Conservation (phyloP, 441 rosid genomes). For the Pelargonium fulgidum region DNA sequence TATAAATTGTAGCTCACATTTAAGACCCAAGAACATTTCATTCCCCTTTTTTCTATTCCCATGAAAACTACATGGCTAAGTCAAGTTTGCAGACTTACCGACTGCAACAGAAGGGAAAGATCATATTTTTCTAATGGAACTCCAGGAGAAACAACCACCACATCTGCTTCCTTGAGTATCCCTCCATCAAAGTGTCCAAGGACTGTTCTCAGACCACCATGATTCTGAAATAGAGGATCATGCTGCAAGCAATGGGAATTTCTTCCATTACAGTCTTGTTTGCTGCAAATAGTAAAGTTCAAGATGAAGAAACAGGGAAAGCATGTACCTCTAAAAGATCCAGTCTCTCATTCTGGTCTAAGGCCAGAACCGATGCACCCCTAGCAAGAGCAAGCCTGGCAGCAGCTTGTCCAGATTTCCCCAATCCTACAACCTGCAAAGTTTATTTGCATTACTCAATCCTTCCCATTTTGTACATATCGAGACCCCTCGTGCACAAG, state of each 20-base stretch:
- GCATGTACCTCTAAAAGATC: conserved; percentile 23
- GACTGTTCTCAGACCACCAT: conserved; percentile 23
- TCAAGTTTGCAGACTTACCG: conserved; percentile 23
- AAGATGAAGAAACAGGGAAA: neutral
- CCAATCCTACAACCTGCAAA: conserved; percentile 29
- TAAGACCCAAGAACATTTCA: neutral
- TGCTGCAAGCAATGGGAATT: conserved; percentile 20
- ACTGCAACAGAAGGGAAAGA: conserved; percentile 25
- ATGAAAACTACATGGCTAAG: conserved; percentile 1
- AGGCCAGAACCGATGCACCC: conserved; percentile 32
- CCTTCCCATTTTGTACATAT: too few relatives aligned
- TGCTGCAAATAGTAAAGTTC: neutral
- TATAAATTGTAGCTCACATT: neutral
- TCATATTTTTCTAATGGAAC: conserved; percentile 27
- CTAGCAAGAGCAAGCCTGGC: conserved; percentile 30
- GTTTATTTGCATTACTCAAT: neutral
- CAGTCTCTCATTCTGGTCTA: conserved; percentile 28
- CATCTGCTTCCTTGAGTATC: conserved; percentile 22
- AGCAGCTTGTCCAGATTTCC: conserved; percentile 29
- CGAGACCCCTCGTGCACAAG: too few relatives aligned
- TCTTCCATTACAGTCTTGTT: neutral
- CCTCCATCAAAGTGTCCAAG: conserved; percentile 23
- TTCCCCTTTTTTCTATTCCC: neutral
- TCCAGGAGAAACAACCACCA: conserved; percentile 32
- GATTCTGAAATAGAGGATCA: conserved; percentile 21